A percentile compares a stretch with the other conserved stretches of the same genome.
Conservation (phyloP, 129 eudicot species). For the Mikania micrantha region DNA sequence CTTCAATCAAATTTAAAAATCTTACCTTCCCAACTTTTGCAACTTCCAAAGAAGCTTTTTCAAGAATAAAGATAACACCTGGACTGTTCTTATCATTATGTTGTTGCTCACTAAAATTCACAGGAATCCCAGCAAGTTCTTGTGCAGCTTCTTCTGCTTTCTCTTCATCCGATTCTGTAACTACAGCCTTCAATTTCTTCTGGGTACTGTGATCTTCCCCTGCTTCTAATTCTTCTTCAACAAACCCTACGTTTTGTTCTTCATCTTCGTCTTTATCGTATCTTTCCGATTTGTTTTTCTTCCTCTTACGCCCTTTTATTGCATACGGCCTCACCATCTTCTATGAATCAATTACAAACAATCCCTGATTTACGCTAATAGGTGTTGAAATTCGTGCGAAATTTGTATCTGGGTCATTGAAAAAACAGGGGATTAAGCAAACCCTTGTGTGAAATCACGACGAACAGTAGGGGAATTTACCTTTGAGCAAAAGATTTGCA, state of each 20-base stretch:
- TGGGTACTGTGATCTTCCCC: constrained; percentile 15
- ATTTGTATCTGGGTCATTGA: not conserved
- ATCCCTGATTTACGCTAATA: not conserved
- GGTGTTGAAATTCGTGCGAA: not conserved
- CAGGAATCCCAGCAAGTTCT: constrained; percentile 70
- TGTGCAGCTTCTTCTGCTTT: constrained; percentile 33
- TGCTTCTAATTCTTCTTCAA: constrained; percentile 23
- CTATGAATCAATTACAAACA: not conserved
- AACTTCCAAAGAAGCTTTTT: constrained; percentile 87
- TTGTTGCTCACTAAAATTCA: constrained; percentile 30
- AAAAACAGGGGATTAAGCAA: not conserved
- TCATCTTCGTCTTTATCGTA: constrained; percentile 45
- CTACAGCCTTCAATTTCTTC: constrained; percentile 31
- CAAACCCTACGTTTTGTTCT: constrained; percentile 31
- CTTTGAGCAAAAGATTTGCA: not conserved
- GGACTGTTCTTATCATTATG: constrained; percentile 36
- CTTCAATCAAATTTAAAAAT: not conserved
- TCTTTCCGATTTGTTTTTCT: constrained; percentile 46
- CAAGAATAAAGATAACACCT: constrained; percentile 71
- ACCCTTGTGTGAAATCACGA: not conserved
- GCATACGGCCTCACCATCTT: constrained; percentile 67
- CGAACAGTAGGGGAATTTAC: not conserved
- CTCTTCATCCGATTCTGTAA: constrained; percentile 38
- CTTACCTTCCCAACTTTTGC: constrained; percentile 96
- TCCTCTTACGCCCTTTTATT: constrained; percentile 68